phyloP scores from a whole-genome alignment of 139 green algal genomes.

The Chlamydomonas sphaeroides region DNA sequence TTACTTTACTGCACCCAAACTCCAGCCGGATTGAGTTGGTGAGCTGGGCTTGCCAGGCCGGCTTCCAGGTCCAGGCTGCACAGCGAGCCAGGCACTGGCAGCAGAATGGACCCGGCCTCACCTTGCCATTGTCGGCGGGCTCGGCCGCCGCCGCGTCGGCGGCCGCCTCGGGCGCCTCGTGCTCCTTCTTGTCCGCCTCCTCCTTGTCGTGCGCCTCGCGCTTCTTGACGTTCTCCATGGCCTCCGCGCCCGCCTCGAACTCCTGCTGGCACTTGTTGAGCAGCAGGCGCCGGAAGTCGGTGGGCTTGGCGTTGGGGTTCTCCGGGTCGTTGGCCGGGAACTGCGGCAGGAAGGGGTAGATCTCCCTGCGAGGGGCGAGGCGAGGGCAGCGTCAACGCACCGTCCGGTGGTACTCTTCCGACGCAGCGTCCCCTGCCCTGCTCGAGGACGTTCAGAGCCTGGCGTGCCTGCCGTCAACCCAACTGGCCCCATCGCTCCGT shows the following conservation, averaged over 20 bases:
- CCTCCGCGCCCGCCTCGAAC: constrained; percentile 37
- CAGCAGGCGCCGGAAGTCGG: constrained; percentile 88
- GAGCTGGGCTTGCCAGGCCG: no score
- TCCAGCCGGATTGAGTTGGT: no score
- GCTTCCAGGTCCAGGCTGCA: no score
- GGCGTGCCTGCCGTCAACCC: no score
- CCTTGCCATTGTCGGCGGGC: constrained; percentile 17
- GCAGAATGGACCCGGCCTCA: no score
- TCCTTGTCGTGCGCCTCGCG: constrained; percentile 64
- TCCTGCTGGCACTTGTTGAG: constrained; percentile 98
- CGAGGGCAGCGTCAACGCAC: no score
- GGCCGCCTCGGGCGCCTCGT: constrained; percentile 50
- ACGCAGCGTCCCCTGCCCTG: no score
- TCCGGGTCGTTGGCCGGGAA: constrained; percentile 5
- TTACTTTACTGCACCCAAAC: no score
- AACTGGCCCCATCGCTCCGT: no score
- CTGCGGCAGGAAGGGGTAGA: constrained; percentile 30
- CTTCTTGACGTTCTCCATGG: constrained; percentile 69
- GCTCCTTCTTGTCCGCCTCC: constrained; percentile 47
- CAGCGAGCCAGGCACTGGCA: no score
- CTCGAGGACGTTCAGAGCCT: no score
- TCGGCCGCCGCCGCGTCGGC: neutral
- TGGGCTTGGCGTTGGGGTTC: constrained; percentile 40
- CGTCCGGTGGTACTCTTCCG: no score
- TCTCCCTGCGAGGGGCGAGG: constrained; percentile 33